Evolutionary conservation across 1,284 basidiomycete species (phyloP), one percentile per base, ranked within the genome.

Genomic region (Phenoliferia sp.): DNA sequence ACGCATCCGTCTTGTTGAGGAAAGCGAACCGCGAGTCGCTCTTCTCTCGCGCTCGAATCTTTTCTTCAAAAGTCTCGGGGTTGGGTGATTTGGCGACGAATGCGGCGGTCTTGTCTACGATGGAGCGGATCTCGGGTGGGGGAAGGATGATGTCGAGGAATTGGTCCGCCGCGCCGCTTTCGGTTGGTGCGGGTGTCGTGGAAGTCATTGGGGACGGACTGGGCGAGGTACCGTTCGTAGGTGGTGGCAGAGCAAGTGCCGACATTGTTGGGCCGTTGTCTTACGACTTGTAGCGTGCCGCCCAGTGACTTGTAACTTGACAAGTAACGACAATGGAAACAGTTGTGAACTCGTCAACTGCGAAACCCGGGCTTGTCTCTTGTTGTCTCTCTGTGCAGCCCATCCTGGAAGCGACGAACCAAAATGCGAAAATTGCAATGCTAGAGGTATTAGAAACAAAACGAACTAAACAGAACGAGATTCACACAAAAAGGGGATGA

Each of bases 1-100:
- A 98, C 74, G 94, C 92, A 83, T 98, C 94, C 66, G 87, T 87
- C 61, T 80, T 78, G 81, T 94, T 93, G 79, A 98, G 85, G 83
- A 98, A 98, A 65, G 93, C 90, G 84, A 97, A 97, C 81, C 95
- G 93, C 71, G 93, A 91, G 83, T 97, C 94, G 71, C 87, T 86
- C 81, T 92, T 91, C 80, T 94, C 93, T 77, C 89, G 88, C 81
- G 95, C 92, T 75, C 92, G 87, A 78, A 98, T 93, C 83, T 94
- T 94, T 79, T 93, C 90, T 81, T 97, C 94, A 76, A 98, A 93
- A 74, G 89, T 86, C 17, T 86, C 84, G 3, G 93, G 92, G 75
- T 94, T 91, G 28, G 89, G 88, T 31, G 92, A 93, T 74, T 90
- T 89, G 28, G 94, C 92, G 69, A 99, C 90, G 71, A 92, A 94